These are phyloP conservation scores for Herpetomonas samuelpessoai DNA, from an alignment of 208 protist species.

Conservation along the genomic window DNA sequence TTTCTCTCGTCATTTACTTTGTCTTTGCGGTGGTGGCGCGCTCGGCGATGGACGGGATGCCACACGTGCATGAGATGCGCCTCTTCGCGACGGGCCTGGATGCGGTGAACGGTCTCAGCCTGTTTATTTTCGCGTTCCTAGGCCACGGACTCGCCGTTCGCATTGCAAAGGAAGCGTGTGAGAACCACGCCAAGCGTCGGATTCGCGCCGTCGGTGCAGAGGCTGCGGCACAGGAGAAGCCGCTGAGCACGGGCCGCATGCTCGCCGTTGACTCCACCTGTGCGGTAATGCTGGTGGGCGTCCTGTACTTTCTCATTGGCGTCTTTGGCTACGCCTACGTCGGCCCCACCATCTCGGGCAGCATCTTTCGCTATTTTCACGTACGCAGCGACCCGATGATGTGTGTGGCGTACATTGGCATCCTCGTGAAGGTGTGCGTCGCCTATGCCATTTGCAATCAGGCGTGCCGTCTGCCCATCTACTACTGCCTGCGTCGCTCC, in stretches of 20 bases:
- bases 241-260: conserved; percentile 4
- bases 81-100: conserved; percentile 25
- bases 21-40: conserved; percentile 54
- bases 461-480: conserved; percentile 33
- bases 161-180: conserved; percentile 24
- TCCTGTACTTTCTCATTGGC: conserved; percentile 54
- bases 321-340: conserved; percentile 71
- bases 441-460: conserved; percentile 45
- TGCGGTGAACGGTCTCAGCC: conserved; percentile 34
- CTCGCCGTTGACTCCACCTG: conserved; percentile 15
- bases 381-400: conserved; percentile 32
- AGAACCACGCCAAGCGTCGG: conserved; percentile 6
- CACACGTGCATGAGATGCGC: conserved; percentile 32
- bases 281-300: conserved; percentile 32
- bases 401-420: conserved; percentile 44
- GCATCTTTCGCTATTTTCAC: conserved; percentile 33
- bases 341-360: conserved; percentile 23
- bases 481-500: conserved; percentile 27
- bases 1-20: conserved; percentile 57
- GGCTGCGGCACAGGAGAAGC: conserved; percentile 18
- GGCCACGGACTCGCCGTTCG: conserved; percentile 41
- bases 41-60: conserved; percentile 24
- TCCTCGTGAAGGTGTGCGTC: conserved; percentile 50
- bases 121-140: conserved; percentile 59
- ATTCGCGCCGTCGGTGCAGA: conserved; percentile 4